Conservation (phyloP, 257 asterid species). For the Forsythia suspensa region DNA sequence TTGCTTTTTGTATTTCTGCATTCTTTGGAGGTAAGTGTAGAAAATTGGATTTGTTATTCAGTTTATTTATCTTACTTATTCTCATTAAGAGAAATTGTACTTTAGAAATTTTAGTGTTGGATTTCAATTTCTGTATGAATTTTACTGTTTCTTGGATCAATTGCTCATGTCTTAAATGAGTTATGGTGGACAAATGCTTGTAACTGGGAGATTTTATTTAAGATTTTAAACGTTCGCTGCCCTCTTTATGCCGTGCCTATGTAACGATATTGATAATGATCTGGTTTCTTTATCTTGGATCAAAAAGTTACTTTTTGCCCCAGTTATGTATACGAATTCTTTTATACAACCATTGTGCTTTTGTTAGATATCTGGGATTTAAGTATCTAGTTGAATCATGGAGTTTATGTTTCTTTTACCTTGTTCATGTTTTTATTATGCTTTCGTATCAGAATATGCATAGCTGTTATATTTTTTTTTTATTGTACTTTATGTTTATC, state of each 20-base stretch:
- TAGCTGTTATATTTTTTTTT: background rate
- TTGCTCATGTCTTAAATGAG: slow-evolving; percentile 16
- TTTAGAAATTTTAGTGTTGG: slow-evolving; percentile 2
- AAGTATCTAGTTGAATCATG: background rate
- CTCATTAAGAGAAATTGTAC: slow-evolving; percentile 6
- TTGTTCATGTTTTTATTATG: background rate
- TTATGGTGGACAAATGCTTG: slow-evolving; percentile 4
- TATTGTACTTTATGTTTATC: background rate
- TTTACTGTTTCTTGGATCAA: background rate
- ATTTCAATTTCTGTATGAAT: slow-evolving; percentile 1
- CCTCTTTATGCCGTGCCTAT: too few species aligned
- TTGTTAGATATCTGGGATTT: background rate
- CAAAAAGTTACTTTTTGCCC: background rate
- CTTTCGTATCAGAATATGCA: background rate
- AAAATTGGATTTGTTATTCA: background rate
- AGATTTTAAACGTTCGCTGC: too few species aligned
- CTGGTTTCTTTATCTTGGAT: background rate
- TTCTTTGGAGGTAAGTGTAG: slow-evolving; percentile 26
- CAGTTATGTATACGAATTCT: background rate
- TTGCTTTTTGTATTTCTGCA: slow-evolving; percentile 10
- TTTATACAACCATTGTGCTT: background rate
- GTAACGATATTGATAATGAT: background rate
- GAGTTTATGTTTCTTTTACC: background rate
- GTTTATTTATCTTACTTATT: background rate
- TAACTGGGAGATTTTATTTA: background rate